phyloP scores from a whole-genome alignment of 192 early-diverging fungal genomes.

The Chytriomyces confervae region DNA sequence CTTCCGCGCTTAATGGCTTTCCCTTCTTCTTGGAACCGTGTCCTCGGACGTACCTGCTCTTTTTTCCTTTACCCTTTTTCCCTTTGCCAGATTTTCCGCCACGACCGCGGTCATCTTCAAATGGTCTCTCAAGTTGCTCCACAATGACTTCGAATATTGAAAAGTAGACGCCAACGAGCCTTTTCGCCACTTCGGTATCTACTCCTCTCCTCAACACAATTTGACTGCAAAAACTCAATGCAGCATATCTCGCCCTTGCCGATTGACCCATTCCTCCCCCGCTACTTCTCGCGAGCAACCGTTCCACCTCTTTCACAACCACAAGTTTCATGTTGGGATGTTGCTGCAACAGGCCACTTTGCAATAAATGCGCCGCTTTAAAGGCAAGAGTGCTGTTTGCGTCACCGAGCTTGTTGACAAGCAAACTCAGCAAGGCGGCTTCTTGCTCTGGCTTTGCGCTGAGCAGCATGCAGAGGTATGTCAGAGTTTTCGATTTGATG shows the following conservation, averaged over 20 bases:
- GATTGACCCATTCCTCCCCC: conserved; percentile 40
- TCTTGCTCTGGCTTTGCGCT: conserved; percentile 93
- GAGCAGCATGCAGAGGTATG: conserved; percentile 78
- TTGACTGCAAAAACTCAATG: conserved; percentile 90
- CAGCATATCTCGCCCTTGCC: conserved; percentile 89
- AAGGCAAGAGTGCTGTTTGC: conserved; percentile 84
- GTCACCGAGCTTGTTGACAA: conserved; percentile 97
- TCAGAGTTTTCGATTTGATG: conserved; percentile 81
- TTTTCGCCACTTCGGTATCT: conserved; percentile 78
- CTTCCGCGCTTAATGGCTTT: conserved; percentile 26
- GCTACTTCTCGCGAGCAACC: conserved; percentile 78
- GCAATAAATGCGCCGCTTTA: conserved; percentile 78
- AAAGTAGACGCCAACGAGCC: conserved; percentile 91
- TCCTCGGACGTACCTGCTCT: conserved; percentile 10
- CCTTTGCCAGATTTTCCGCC: conserved; percentile 51
- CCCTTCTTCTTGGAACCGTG: conserved; percentile 29
- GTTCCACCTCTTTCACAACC: conserved; percentile 87
- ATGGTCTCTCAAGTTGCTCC: conserved; percentile 37
- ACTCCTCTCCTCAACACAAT: conserved; percentile 73
- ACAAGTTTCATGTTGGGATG: conserved; percentile 88
- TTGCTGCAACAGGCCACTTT: conserved; percentile 73
- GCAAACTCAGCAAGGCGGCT: conserved; percentile 86
- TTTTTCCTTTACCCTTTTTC: conserved; percentile 23
- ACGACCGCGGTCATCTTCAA: conserved; percentile 42
- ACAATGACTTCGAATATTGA: conserved; percentile 84